These are phyloP conservation scores for Solanum bulbocastanum DNA, from an alignment of 257 asterid species.

Conservation along the genomic window DNA sequence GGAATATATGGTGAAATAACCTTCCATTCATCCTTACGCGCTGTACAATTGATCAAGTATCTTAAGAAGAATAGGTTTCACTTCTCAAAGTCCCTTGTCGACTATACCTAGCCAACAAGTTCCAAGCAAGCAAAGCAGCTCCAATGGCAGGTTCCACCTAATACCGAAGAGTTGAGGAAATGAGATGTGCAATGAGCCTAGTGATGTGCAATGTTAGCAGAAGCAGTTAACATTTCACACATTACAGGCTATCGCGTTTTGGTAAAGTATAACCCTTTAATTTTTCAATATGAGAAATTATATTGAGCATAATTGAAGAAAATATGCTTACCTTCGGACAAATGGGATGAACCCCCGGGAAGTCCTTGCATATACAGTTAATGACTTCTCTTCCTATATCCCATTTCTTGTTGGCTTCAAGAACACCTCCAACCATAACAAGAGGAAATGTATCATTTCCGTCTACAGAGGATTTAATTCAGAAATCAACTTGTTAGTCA, in stretches of 20 bases:
- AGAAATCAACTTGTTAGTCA: not conserved
- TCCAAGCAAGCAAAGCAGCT: slow-evolving; percentile 84
- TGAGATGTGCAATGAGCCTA: not conserved
- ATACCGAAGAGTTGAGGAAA: not conserved
- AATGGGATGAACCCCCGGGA: slow-evolving; percentile 61
- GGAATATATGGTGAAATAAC: not conserved
- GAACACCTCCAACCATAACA: slow-evolving; percentile 80
- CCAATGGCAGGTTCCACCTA: slow-evolving; percentile 85
- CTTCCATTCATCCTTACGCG: not conserved
- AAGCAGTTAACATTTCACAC: not conserved
- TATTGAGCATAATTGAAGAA: not conserved
- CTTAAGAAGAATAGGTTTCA: not conserved
- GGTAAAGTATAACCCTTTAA: not conserved
- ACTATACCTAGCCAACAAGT: slow-evolving; percentile 39
- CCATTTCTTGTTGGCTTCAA: slow-evolving; percentile 67
- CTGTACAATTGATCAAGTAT: slow-evolving; percentile 8
- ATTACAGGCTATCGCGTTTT: not conserved
- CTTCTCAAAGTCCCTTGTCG: slow-evolving; percentile 8
- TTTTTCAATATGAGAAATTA: not conserved
- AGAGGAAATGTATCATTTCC: slow-evolving; percentile 61
- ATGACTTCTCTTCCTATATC: slow-evolving; percentile 71
- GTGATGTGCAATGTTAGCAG: not conserved
- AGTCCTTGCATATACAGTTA: slow-evolving; percentile 45
- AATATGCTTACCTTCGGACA: slow-evolving; percentile 47
- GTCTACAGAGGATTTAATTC: slow-evolving; percentile 21